Conservation (phyloP, 148 eudicot genomes). For the Chenopodium suecicum region DNA sequence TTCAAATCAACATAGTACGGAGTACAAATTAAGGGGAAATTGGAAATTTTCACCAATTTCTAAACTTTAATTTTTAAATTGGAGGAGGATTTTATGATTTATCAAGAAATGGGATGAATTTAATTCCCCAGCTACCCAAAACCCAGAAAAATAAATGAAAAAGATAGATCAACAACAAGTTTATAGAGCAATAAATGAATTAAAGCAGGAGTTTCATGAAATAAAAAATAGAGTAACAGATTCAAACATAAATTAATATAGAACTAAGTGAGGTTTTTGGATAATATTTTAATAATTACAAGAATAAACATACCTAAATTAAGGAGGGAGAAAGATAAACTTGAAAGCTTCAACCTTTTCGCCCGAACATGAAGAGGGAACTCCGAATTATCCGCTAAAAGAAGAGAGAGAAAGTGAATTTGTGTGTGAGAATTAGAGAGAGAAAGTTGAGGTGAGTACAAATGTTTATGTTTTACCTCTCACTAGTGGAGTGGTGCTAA, state of each 20-base stretch:
- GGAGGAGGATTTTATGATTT: not conserved
- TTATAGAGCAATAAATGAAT: not conserved
- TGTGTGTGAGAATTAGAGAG: constrained; percentile 10
- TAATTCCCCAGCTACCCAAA: not conserved
- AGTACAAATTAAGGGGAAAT: not conserved
- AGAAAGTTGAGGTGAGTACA: not conserved
- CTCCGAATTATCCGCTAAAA: constrained; percentile 28
- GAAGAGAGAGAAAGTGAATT: not conserved
- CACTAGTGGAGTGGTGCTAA: not conserved
- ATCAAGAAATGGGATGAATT: not conserved
- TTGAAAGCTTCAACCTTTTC: constrained; percentile 27
- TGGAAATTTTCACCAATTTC: not conserved
- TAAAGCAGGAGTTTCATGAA: not conserved
- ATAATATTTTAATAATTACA: too few relatives aligned
- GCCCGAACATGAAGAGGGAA: constrained; percentile 27
- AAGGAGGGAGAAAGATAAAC: not conserved
- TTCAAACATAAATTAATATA: not conserved
- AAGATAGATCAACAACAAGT: constrained; percentile 12
- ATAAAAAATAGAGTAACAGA: not conserved
- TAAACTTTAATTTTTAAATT: not conserved
- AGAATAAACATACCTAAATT: constrained; percentile 18
- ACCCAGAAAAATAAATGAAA: constrained; percentile 4
- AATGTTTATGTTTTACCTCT: not conserved
- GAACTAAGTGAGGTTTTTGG: not conserved
- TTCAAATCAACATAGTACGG: not conserved